Base-by-base conservation (phyloP, 768 basidiomycete species). In the Lanmaoa rubissima region DNA sequence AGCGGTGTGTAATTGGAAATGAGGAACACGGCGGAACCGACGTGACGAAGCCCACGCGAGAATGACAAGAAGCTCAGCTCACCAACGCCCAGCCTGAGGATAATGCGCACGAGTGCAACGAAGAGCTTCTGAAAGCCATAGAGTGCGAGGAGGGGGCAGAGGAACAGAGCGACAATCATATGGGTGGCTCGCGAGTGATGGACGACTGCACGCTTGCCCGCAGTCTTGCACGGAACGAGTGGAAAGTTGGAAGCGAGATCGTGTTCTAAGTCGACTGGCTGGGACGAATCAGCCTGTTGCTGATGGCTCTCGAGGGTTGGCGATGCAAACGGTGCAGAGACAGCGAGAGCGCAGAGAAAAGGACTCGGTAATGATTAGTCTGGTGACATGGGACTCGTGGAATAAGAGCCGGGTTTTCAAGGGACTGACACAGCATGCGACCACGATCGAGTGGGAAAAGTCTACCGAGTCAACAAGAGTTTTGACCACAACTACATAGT, bases 161-260 rank as follows among this genome's bases (percentile, higher is more conserved):
- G 54, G 14, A 62, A 49, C 36, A 68, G 53, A 39, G 68, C 52
- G n/a, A 70, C 54, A 19, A 70, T 62, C 68, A 69, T 68, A 19
- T 36, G 41, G 13, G 14, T 7, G 5, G n/a, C n/a, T 50, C 38
- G 35, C 51, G 43, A 39, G 51, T 13, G 43, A 11, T n/a, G 47
- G 42, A 39, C 6, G 28, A 11, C 16, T 19, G 36, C 28, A 39
- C 24, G 34, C 32, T 47, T 9, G 12, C 38, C 50, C 21, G 14
- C 17, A 26, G 26, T 28, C 21, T 24, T 1, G 21, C n/a, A 16
- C 17, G 7, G 48, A 24, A 26, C 14, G 14, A 41, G 16, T 17
- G 24, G 43, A 44, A 24, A 35, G 21, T 24, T 24, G 21, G 21
- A 24, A 24, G 21, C 3, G 12, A 19, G 34, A 51, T 40, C 26